Conservation (phyloP, 306 rosid species). For the Benincasa hispida region DNA sequence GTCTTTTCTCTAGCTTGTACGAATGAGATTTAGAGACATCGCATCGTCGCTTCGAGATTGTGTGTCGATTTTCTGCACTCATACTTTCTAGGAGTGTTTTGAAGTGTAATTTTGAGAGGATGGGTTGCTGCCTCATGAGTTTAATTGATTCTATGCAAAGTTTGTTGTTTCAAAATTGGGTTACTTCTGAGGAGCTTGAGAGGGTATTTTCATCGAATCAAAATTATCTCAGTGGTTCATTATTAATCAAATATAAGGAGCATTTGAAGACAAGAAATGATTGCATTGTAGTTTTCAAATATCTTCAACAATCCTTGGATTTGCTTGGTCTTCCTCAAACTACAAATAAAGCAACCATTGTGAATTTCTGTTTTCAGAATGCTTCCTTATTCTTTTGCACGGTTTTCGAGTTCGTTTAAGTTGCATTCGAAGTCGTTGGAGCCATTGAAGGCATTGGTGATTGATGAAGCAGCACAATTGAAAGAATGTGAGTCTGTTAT, state of each 20-base stretch:
- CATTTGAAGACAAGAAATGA: constrained; percentile 21
- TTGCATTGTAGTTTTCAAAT: constrained; percentile 25
- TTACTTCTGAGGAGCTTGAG: constrained; percentile 28
- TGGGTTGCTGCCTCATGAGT: constrained; percentile 15
- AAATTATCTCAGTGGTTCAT: neutral
- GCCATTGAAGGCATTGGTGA: constrained; percentile 35
- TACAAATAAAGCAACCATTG: neutral
- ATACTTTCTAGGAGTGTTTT: constrained; percentile 31
- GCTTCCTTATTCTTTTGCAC: constrained; percentile 57
- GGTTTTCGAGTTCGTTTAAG: constrained; percentile 48
- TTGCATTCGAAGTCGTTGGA: constrained; percentile 21
- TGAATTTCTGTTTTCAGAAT: constrained; percentile 37
- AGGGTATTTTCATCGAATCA: constrained; percentile 26
- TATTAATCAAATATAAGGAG: neutral
- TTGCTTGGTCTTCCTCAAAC: constrained; percentile 26
- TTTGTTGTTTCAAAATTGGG: constrained; percentile 19
- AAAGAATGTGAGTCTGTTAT: constrained; percentile 58
- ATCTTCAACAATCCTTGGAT: constrained; percentile 24
- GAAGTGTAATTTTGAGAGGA: constrained; percentile 17
- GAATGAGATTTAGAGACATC: constrained; percentile 18
- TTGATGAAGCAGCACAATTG: constrained; percentile 78
- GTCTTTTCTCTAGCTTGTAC: constrained; percentile 34
- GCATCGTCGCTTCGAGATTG: constrained; percentile 18
- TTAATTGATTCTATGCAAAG: constrained; percentile 27
- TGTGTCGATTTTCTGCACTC: constrained; percentile 30